phyloP scores from a whole-genome alignment of 768 basidiomycete species.

The Amanita phalloides region DNA sequence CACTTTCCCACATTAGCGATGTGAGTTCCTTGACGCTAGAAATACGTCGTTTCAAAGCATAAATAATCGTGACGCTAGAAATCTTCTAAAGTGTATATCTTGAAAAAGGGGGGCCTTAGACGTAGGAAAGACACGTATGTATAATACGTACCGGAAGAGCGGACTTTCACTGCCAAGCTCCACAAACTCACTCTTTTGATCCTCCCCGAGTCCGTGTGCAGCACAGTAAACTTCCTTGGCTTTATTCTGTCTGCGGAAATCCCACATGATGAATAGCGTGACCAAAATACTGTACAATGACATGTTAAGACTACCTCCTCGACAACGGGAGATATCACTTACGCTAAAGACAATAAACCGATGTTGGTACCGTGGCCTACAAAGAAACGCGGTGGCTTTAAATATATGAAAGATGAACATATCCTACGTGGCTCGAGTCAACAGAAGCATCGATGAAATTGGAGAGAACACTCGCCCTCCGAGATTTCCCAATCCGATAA shows the following conservation, averaged over 20 bases:
- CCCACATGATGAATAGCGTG: conserved; percentile 34
- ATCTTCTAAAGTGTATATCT: neutral
- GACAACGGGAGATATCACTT: conserved; percentile 5
- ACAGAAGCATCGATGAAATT: neutral
- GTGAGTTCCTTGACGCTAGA: too few species aligned
- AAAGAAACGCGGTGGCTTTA: conserved; percentile 24
- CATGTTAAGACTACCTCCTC: neutral
- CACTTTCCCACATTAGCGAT: too few species aligned
- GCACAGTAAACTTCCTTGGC: conserved; percentile 33
- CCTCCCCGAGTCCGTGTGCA: conserved; percentile 30
- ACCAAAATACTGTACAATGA: conserved; percentile 19
- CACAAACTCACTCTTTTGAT: conserved; percentile 27
- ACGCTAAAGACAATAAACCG: conserved; percentile 24
- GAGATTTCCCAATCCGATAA: conserved; percentile 44
- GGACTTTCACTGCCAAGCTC: conserved; percentile 45
- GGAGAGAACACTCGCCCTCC: conserved; percentile 23
- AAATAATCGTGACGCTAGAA: too few species aligned
- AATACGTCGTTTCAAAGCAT: too few species aligned
- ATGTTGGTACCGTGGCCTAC: conserved; percentile 25
- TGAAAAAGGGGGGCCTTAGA: neutral
- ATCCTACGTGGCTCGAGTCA: conserved; percentile 19
- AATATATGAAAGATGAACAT: conserved; percentile 29
- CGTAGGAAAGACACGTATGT: neutral
- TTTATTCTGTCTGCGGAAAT: conserved; percentile 38
- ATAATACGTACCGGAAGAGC: conserved; percentile 33